These are phyloP conservation scores for Coniosporium tulheliwenetii DNA, from an alignment of 2,329 filamentous ascomycete genomes.

Conservation along the genomic window DNA sequence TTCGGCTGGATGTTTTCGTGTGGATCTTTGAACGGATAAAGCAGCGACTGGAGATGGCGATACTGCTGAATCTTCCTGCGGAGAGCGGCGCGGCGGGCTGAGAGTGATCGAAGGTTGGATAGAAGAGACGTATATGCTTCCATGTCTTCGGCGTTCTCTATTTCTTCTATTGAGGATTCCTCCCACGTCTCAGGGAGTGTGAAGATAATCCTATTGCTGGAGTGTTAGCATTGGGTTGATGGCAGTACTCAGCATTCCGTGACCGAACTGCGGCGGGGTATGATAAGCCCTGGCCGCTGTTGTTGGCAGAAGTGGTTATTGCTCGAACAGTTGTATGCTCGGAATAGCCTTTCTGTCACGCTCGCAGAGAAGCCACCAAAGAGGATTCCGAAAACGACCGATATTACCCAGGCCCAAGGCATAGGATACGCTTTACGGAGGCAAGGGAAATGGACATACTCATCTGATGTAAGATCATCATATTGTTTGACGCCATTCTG, in stretches of 20 bases:
- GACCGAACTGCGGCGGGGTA: too few relatives aligned
- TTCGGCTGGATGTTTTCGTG: constrained; percentile 43
- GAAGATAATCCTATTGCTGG: constrained; percentile 1
- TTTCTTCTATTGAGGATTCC: neutral
- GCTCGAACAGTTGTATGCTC: too few relatives aligned
- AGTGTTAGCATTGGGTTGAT: too few relatives aligned
- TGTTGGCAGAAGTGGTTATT: too few relatives aligned
- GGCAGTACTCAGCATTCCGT: too few relatives aligned
- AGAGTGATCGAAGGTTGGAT: constrained; percentile 26
- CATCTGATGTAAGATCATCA: constrained; percentile 18
- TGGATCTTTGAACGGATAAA: constrained; percentile 37
- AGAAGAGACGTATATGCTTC: neutral
- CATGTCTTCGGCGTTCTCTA: neutral
- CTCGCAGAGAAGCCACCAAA: too few relatives aligned
- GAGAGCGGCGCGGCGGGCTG: constrained; percentile 31
- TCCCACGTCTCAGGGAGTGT: constrained; percentile 1
- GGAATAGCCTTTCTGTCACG: too few relatives aligned
- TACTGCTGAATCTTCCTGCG: constrained; percentile 32
- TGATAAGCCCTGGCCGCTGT: too few relatives aligned
- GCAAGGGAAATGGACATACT: constrained; percentile 4
- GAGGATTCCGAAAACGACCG: too few relatives aligned
- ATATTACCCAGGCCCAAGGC: too few relatives aligned
- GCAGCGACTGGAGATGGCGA: constrained; percentile 30
- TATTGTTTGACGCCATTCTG: constrained; percentile 22
- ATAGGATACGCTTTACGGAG: neutral